These are phyloP conservation scores for Cucurbita pepo DNA, from an alignment of 306 rosid genomes.

Conservation along the genomic window DNA sequence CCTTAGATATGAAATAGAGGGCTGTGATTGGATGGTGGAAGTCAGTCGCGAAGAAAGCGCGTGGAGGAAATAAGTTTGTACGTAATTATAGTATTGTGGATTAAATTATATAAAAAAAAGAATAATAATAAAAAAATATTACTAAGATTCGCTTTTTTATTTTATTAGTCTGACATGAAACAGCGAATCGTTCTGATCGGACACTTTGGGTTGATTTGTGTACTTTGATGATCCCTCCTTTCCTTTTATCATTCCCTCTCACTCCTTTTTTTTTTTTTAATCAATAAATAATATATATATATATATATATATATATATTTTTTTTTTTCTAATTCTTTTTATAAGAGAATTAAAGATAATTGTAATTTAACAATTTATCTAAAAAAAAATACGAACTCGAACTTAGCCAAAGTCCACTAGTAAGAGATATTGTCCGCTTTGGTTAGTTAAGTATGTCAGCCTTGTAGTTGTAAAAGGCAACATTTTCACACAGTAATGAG, in stretches of 20 bases:
- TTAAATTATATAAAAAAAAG: not conserved
- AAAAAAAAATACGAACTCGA: too few species aligned
- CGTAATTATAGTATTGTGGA: not conserved
- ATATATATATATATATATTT: too few species aligned
- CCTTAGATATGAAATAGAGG: not conserved
- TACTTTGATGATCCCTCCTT: not conserved
- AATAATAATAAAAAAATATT: not conserved
- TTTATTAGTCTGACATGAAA: not conserved
- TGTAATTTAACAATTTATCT: too few species aligned
- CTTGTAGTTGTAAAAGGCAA: too few species aligned
- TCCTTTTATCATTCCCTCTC: not conserved
- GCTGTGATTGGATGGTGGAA: not conserved
- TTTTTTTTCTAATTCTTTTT: too few species aligned
- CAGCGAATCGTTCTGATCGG: constrained; percentile 5
- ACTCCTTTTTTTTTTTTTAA: too few species aligned
- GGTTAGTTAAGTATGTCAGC: too few species aligned
- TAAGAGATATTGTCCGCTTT: too few species aligned
- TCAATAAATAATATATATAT: too few species aligned
- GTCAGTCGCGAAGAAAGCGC: not conserved
- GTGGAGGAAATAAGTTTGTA: not conserved
- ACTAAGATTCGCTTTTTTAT: not conserved
- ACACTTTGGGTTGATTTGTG: constrained; percentile 2
- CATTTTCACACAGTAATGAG: too few species aligned
- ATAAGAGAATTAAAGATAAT: too few species aligned
- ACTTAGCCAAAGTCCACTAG: too few species aligned